Evolutionary conservation across 345 rosid species (phyloP).

Genomic region (Punica granatum): DNA sequence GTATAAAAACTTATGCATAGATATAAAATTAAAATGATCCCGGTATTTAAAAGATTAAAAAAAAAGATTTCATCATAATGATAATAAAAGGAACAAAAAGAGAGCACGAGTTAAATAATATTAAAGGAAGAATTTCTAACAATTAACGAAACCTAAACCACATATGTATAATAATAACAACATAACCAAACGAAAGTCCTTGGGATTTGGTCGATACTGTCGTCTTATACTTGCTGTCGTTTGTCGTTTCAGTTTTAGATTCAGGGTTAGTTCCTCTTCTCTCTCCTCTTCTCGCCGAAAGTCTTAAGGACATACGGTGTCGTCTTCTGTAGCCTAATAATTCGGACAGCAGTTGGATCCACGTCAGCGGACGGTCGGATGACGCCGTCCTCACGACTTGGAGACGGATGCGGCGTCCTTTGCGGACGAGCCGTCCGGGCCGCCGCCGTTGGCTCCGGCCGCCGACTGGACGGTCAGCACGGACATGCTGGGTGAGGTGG

Average conservation of each 20-base stretch:
- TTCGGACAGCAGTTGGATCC: background rate
- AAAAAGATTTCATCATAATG: background rate
- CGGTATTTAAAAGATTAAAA: background rate
- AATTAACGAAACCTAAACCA: conserved; percentile 1
- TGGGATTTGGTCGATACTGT: conserved; percentile 14
- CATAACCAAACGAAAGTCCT: background rate
- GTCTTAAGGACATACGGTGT: conserved; percentile 41
- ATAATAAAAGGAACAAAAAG: background rate
- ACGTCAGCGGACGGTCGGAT: conserved; percentile 11
- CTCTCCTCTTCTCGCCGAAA: too few species aligned
- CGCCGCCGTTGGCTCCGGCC: conserved; percentile 31
- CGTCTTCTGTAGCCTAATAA: conserved; percentile 16
- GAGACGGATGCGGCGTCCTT: conserved; percentile 67
- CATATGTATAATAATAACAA: too few species aligned
- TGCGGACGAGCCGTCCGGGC: conserved; percentile 29
- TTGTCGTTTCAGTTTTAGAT: conserved; percentile 1
- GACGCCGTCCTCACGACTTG: conserved; percentile 44
- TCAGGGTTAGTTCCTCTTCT: conserved; percentile 5
- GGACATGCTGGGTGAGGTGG: conserved; percentile 71
- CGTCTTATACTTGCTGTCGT: conserved; percentile 8
- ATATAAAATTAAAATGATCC: background rate
- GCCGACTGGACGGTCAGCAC: conserved; percentile 70
- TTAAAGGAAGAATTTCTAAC: background rate
- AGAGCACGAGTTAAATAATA: conserved; percentile 4
- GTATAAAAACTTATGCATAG: background rate